Percentiles rank a stretch among this genome's conserved stretches.
Evolutionary conservation across 805 yeast species (phyloP).

Genomic region (Lipomyces kockii): DNA sequence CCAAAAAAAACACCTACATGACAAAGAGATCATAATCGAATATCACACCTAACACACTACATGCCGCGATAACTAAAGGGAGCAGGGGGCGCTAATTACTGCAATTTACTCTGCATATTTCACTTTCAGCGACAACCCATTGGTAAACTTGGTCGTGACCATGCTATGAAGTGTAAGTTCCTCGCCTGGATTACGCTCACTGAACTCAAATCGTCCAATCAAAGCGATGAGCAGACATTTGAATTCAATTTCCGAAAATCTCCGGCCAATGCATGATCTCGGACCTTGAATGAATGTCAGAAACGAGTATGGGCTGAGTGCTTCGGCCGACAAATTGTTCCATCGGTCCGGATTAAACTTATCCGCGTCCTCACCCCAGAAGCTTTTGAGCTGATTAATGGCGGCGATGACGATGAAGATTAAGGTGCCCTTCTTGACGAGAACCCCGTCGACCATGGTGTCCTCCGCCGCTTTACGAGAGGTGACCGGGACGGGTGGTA

Average conservation of each 20-base stretch:
- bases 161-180: constrained; percentile 12
- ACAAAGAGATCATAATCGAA: background rate
- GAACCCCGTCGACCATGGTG: constrained; percentile 17
- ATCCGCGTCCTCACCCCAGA: constrained; percentile 18
- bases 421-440: constrained; percentile 16
- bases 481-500: constrained; percentile 27
- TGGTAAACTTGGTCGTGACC: constrained; percentile 21
- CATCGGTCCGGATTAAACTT: constrained; percentile 30
- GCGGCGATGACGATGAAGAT: constrained; percentile 13
- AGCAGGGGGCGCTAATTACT: background rate
- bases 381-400: background rate
- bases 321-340: constrained; percentile 22
- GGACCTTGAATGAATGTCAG: constrained; percentile 31
- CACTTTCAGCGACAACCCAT: constrained; percentile 16
- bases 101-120: constrained; percentile 8
- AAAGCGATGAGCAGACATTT: constrained; percentile 26
- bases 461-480: constrained; percentile 21
- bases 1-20: no score
- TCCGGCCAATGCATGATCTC: constrained; percentile 30
- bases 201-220: constrained; percentile 25
- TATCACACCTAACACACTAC: background rate
- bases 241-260: constrained; percentile 30
- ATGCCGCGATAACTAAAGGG: background rate
- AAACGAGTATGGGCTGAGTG: constrained; percentile 15
- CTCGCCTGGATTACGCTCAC: constrained; percentile 12